Evolutionary conservation across 495 filamentous ascomycete species (phyloP).

Genomic region (Clavariopsis aquatica): DNA sequence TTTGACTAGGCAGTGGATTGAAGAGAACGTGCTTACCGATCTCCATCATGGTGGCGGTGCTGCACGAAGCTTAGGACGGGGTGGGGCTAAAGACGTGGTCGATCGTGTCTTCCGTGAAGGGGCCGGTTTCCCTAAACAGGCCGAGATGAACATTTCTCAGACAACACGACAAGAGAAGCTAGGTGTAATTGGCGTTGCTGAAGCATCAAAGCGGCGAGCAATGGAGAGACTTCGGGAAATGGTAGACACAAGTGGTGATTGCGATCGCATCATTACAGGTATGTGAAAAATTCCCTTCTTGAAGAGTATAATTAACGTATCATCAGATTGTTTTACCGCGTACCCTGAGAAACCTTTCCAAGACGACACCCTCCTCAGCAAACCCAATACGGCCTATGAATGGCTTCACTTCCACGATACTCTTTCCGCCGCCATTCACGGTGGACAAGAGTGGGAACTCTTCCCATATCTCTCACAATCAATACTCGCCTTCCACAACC

Average conservation of each 20-base stretch:
- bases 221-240: constrained; percentile 82
- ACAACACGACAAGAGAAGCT: constrained; percentile 35
- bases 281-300: constrained; percentile 17
- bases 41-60: constrained; percentile 73
- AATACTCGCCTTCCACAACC: constrained; percentile 83
- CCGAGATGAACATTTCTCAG: constrained; percentile 29
- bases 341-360: constrained; percentile 87
- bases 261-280: constrained; percentile 78
- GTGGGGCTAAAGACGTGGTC: constrained; percentile 78
- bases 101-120: constrained; percentile 84
- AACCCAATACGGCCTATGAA: constrained; percentile 82
- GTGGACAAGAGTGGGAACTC: constrained; percentile 85
- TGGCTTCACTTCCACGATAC: constrained; percentile 94
- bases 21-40: constrained; percentile 70
- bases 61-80: constrained; percentile 74
- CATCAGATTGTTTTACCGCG: constrained; percentile 71
- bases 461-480: constrained; percentile 80
- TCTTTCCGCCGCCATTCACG: constrained; percentile 71
- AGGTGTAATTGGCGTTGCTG: constrained; percentile 62
- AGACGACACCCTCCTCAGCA: constrained; percentile 87
- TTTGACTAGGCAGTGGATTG: constrained; percentile 81
- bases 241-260: constrained; percentile 84
- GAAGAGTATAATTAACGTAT: not conserved
- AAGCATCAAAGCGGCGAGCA: constrained; percentile 72
- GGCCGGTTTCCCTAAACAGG: constrained; percentile 72